phyloP scores from a whole-genome alignment of 495 filamentous ascomycete species.

The Cladorrhinum samala region DNA sequence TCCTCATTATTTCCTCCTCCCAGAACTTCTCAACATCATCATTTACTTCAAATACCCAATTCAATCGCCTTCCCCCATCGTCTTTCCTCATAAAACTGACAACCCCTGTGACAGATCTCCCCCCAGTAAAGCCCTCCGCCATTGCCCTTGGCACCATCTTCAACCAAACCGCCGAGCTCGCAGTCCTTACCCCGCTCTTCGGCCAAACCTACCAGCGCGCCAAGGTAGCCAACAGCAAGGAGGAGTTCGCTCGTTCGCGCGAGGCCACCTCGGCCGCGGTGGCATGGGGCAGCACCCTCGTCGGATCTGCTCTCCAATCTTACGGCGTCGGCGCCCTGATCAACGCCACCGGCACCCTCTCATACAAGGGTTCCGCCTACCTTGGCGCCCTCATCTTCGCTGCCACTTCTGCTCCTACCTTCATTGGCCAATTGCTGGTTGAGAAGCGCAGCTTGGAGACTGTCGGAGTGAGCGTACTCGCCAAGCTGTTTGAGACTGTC shows the following conservation, averaged over 20 bases:
- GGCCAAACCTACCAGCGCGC: conserved; percentile 93
- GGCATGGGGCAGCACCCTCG: conserved; percentile 83
- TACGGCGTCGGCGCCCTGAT: conserved; percentile 94
- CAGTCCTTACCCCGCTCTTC: conserved; percentile 80
- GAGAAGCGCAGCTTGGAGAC: conserved; percentile 90
- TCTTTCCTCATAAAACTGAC: too few relatives aligned
- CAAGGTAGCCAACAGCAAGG: conserved; percentile 85
- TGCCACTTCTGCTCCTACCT: conserved; percentile 77
- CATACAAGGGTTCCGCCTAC: conserved; percentile 95
- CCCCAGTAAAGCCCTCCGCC: conserved; percentile 94
- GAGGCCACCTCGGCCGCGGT: conserved; percentile 82
- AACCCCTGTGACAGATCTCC: conserved; percentile 58
- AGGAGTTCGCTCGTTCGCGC: conserved; percentile 91
- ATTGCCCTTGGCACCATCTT: conserved; percentile 94
- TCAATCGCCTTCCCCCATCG: too few relatives aligned
- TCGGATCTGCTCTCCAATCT: conserved; percentile 82
- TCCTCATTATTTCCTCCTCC: neutral
- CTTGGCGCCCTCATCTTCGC: conserved; percentile 86
- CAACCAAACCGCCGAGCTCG: conserved; percentile 65
- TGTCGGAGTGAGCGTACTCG: conserved; percentile 74
- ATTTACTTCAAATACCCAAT: too few relatives aligned
- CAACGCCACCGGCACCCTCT: conserved; percentile 89
- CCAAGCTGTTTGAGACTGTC: conserved; percentile 86
- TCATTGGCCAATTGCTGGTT: conserved; percentile 77
- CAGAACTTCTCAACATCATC: neutral